phyloP scores from a whole-genome alignment of 2,329 filamentous ascomycete species.

The Pochonia chlamydosporia region DNA sequence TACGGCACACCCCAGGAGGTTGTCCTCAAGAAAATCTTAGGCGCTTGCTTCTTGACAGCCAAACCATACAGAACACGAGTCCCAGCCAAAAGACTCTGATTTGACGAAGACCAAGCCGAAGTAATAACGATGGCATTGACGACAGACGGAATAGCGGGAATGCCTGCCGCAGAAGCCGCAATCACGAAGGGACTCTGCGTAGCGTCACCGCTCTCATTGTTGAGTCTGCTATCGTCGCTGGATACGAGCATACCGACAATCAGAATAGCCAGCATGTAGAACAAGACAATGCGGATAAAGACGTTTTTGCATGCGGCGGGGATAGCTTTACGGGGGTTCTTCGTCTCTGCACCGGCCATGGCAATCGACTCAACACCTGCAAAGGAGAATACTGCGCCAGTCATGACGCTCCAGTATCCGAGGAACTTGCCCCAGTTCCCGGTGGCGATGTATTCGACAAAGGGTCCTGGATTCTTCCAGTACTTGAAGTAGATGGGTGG shows the following conservation, averaged over 20 bases:
- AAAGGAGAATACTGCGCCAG: constrained; percentile 62
- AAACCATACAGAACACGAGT: constrained; percentile 66
- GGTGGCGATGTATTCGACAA: constrained; percentile 57
- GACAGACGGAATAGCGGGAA: constrained; percentile 61
- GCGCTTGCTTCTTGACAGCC: constrained; percentile 60
- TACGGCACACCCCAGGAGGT: constrained; percentile 59
- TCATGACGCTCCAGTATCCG: constrained; percentile 58
- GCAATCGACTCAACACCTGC: constrained; percentile 59
- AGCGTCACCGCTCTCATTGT: constrained; percentile 38
- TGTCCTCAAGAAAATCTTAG: constrained; percentile 53
- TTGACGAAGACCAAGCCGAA: constrained; percentile 57
- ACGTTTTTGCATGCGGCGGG: constrained; percentile 51
- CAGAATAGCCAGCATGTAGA: constrained; percentile 62
- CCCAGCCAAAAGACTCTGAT: constrained; percentile 58
- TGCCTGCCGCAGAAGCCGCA: constrained; percentile 61
- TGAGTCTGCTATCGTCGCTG: constrained; percentile 49
- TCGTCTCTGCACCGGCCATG: constrained; percentile 55
- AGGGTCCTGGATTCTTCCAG: constrained; percentile 64
- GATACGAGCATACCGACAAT: constrained; percentile 64
- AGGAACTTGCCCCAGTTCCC: constrained; percentile 59
- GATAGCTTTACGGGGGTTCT: constrained; percentile 47
- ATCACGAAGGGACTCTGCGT: constrained; percentile 62
- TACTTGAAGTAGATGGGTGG: constrained; percentile 60
- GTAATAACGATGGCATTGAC: constrained; percentile 74
- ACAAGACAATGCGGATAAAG: constrained; percentile 51